Conservation (phyloP, 2,329 filamentous ascomycete species). For the Arthrobotrys megalospora region DNA sequence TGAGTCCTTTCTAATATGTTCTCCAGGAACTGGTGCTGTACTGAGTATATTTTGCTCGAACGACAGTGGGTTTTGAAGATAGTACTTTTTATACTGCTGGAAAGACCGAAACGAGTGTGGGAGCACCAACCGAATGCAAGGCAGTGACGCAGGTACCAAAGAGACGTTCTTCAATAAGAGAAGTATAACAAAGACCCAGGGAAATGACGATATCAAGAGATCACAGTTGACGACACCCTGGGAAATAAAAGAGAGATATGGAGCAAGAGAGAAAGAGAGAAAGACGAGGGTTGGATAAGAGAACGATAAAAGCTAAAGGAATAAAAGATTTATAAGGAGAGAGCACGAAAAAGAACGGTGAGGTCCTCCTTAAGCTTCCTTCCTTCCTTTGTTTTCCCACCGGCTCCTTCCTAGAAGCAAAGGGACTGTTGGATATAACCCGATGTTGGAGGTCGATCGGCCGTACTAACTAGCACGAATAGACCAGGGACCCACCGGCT, state of each 20-base stretch:
- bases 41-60: neutral
- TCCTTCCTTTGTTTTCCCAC: constrained; percentile 36
- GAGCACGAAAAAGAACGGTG: constrained; percentile 28
- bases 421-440: constrained; percentile 35
- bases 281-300: constrained; percentile 52
- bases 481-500: constrained; percentile 24
- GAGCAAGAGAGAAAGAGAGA: constrained; percentile 21
- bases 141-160: constrained; percentile 45
- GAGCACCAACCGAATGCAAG: constrained; percentile 42
- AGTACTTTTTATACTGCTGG: constrained; percentile 11
- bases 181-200: neutral
- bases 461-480: constrained; percentile 18
- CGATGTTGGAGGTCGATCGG: constrained; percentile 45
- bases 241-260: constrained; percentile 32
- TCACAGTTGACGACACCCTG: constrained; percentile 25
- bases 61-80: constrained; percentile 8
- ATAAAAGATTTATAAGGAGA: constrained; percentile 22
- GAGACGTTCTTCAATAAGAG: neutral
- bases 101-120: constrained; percentile 38
- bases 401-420: constrained; percentile 38
- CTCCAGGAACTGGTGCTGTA: constrained; percentile 40
- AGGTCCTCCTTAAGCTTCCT: constrained; percentile 29
- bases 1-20: constrained; percentile 19
- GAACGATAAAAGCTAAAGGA: constrained; percentile 8
- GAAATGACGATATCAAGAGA: constrained; percentile 30